Conservation (phyloP, 768 basidiomycete species). For the Filobasidium floriforme region DNA sequence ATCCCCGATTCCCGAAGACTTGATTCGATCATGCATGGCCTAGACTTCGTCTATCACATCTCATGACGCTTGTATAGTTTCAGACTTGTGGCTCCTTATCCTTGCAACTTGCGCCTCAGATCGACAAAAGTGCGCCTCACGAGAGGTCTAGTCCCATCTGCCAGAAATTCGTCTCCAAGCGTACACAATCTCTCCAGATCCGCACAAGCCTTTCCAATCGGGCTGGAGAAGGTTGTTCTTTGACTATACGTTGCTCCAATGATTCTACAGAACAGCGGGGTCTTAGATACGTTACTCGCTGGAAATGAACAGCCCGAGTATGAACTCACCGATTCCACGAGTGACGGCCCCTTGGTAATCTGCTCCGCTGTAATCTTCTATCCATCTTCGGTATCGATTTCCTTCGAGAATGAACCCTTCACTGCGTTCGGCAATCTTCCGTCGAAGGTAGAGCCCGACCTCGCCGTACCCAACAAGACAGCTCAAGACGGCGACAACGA, state of each 20-base stretch:
- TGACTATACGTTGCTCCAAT: constrained; percentile 60
- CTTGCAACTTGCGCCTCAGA: too few relatives aligned
- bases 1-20: too few relatives aligned
- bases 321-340: constrained; percentile 60
- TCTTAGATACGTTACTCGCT: constrained; percentile 8
- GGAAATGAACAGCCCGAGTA: not conserved
- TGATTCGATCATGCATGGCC: too few relatives aligned
- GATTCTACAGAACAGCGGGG: constrained; percentile 50
- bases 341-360: constrained; percentile 66
- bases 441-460: constrained; percentile 74
- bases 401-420: constrained; percentile 57
- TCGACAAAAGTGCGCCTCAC: too few relatives aligned
- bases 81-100: too few relatives aligned
- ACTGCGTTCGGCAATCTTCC: constrained; percentile 50
- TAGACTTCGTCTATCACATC: too few relatives aligned
- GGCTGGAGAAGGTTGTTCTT: constrained; percentile 57
- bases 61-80: too few relatives aligned
- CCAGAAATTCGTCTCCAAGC: constrained; percentile 81
- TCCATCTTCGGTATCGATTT: constrained; percentile 59
- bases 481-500: constrained; percentile 73
- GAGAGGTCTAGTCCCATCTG: constrained; percentile 54
- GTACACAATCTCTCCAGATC: constrained; percentile 69
- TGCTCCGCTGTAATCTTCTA: constrained; percentile 62
- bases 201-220: constrained; percentile 60
- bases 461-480: constrained; percentile 90